A percentile compares a stretch with the other conserved stretches of the same genome.
Evolutionary conservation across 345 rosid species (phyloP).

Genomic region (Isatis tinctoria): DNA sequence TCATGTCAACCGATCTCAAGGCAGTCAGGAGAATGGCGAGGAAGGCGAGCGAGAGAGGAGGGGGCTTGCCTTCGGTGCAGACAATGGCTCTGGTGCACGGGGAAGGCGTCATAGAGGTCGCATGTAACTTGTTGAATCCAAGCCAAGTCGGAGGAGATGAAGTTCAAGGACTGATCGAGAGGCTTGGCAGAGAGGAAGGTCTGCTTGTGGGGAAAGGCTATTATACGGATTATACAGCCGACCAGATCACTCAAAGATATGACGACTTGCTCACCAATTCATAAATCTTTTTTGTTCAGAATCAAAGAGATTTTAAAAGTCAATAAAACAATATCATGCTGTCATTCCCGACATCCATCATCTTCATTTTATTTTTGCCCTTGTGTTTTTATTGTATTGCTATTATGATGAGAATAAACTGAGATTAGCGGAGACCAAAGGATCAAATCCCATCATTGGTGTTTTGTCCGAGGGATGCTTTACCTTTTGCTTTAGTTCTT

Average conservation of each 20-base stretch:
- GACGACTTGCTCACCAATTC: conserved; percentile 29
- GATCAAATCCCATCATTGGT: not conserved
- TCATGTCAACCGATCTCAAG: conserved; percentile 48
- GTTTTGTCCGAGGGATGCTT: not conserved
- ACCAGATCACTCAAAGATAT: conserved; percentile 49
- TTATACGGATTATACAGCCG: conserved; percentile 68
- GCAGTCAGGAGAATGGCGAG: conserved; percentile 62
- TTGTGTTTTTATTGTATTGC: not conserved
- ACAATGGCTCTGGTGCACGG: conserved; percentile 84
- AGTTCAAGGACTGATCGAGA: conserved; percentile 73
- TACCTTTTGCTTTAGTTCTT: no score
- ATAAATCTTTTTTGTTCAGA: not conserved
- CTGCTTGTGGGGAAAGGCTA: conserved; percentile 68
- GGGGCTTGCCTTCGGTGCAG: conserved; percentile 81
- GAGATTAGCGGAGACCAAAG: not conserved
- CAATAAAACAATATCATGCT: not conserved
- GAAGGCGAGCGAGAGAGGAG: conserved; percentile 70
- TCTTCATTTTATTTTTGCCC: not conserved
- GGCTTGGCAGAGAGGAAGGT: conserved; percentile 56
- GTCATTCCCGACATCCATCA: not conserved
- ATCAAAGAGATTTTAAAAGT: not conserved
- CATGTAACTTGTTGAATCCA: conserved; percentile 87
- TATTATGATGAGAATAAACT: not conserved
- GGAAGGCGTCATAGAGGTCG: conserved; percentile 67
- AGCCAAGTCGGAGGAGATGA: conserved; percentile 58